Evolutionary conservation across 1,284 basidiomycete genomes (phyloP), one percentile per base, ranked within the genome.

Genomic region (Fomitopsis palustris): DNA sequence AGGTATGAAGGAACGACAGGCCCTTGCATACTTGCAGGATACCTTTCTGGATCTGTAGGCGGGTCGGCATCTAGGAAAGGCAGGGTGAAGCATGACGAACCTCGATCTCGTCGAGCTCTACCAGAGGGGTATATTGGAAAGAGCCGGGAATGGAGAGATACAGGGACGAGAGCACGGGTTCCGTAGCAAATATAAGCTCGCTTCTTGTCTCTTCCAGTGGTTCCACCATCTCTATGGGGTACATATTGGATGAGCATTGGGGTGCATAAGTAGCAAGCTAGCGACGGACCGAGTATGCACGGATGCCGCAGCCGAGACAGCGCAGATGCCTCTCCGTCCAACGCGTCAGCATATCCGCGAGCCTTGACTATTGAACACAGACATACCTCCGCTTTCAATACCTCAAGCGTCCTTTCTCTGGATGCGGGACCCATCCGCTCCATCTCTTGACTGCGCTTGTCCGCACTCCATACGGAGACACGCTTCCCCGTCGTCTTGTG

Each of bases 21-120:
- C 94, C 96, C 73, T 95, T 95, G 76, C 93, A 95, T 12, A 98
- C 77, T 70, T 98, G 96, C 45, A 98, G 78, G 33, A 97, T 88
- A 9, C 96, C 96, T 74, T 98, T 99, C 72, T 98, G 96, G 54
- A 98, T 96, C 90, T 98, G 57, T 59, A 37, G 16, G 14, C 14
- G 9, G 47, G 61, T 45, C 8, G 57, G 35, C 52, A 29, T 37
- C 45, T n/a, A 31, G 42, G n/a, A n/a, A n/a, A n/a, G 29, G 21
- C 17, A 9, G 31, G 12, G 41, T 33, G 35, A 42, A 57, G 42
- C 19, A 53, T 19, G 21, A 54, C 81, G 62, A 51, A 91, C 92
- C 77, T 95, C 95, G n/a, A 97, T 86, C 78, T 96, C 93, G 70
- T 95, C 93, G 7, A 93, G 77, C 68, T 93, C 92, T 7, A 92